Conservation (phyloP, 73 alveolate genomes). For the Paramecium primaurelia region DNA sequence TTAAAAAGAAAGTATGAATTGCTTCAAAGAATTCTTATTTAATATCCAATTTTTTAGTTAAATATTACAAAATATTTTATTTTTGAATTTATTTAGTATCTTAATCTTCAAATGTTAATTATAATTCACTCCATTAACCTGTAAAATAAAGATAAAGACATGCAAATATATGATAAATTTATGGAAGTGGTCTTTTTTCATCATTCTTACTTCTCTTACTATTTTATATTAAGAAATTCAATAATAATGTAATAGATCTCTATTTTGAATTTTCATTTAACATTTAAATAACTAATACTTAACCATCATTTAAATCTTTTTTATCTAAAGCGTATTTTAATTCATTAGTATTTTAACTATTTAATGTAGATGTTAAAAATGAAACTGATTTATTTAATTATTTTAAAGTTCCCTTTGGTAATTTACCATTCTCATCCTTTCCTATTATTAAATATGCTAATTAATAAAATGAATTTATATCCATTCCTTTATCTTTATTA, state of each 20-base stretch:
- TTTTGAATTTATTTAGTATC: not conserved
- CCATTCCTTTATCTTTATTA: constrained; percentile 7
- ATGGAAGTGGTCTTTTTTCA: not conserved
- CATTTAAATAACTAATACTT: not conserved
- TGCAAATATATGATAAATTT: not conserved
- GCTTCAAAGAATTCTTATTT: constrained; percentile 40
- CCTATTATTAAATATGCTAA: not conserved
- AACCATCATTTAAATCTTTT: constrained; percentile 13
- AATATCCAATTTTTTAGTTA: not conserved
- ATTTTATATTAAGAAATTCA: not conserved
- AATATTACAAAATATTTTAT: not conserved
- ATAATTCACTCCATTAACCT: not conserved
- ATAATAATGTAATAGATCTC: not conserved
- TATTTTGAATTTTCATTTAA: constrained; percentile 20
- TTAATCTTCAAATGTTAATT: not conserved
- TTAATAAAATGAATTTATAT: constrained; percentile 21
- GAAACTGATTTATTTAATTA: constrained; percentile 46
- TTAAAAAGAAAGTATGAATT: constrained; percentile 5
- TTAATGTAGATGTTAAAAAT: constrained; percentile 22
- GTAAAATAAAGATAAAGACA: constrained; percentile 32
- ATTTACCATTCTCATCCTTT: constrained; percentile 6
- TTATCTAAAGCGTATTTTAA: not conserved
- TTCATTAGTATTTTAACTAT: not conserved
- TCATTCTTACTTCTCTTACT: constrained; percentile 42
- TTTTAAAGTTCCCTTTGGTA: not conserved